phyloP scores from a whole-genome alignment of 306 rosid genomes.

The Sphenostylis stenocarpa region DNA sequence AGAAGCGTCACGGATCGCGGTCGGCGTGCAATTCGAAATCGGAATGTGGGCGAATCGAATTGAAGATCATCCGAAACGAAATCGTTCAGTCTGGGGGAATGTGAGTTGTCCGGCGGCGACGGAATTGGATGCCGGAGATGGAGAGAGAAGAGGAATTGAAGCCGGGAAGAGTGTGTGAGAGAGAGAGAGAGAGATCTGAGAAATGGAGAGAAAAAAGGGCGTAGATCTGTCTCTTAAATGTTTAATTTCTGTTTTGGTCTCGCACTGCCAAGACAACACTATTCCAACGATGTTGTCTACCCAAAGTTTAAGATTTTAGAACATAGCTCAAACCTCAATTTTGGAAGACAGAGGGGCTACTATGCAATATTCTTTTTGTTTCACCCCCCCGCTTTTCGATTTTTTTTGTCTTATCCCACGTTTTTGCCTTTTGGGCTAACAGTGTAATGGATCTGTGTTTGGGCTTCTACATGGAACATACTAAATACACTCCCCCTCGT shows the following conservation, averaged over 20 bases:
- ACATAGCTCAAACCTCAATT: constrained; percentile 1
- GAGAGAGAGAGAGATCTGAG: constrained; percentile 31
- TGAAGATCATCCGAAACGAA: constrained; percentile 36
- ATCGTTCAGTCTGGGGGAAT: constrained; percentile 1
- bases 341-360: constrained; percentile 8
- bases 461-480: not conserved
- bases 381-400: not conserved
- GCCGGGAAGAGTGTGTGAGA: not conserved
- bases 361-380: constrained; percentile 22
- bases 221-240: constrained; percentile 33
- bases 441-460: not conserved
- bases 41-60: constrained; percentile 29
- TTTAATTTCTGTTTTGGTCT: constrained; percentile 21
- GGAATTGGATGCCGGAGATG: constrained; percentile 30
- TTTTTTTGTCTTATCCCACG: not conserved
- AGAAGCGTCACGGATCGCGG: constrained; percentile 30
- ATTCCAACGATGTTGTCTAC: not conserved
- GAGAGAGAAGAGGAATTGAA: constrained; percentile 1
- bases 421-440: not conserved
- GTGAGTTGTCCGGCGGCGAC: not conserved
- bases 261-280: constrained; percentile 11
- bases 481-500: too few species aligned
- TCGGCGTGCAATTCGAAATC: constrained; percentile 27
- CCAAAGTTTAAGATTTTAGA: constrained; percentile 26
- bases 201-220: constrained; percentile 5